A percentile compares a stretch with the other conserved stretches of the same genome.
phyloP scores from a whole-genome alignment of 148 eudicot species.

The Rhododendron ferrugineum region DNA sequence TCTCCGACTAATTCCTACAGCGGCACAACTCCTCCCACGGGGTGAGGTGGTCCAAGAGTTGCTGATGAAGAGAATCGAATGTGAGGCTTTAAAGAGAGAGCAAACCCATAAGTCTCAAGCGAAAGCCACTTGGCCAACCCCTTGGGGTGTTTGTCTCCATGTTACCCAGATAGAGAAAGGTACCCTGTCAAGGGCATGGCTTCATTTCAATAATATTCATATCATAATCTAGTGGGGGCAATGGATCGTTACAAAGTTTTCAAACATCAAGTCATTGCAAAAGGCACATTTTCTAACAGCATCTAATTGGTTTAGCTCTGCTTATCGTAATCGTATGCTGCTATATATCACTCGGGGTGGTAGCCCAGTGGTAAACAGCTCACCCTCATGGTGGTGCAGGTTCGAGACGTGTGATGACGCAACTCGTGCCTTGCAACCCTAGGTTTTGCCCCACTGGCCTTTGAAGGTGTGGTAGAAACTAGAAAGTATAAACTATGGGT shows the following conservation, averaged over 20 bases:
- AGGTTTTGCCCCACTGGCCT: background rate
- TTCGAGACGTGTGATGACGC: no score
- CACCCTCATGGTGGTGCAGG: background rate
- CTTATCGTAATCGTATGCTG: background rate
- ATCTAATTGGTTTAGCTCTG: background rate
- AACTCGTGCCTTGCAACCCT: background rate
- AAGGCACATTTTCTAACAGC: background rate
- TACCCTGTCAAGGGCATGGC: conserved; percentile 1
- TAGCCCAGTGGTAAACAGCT: background rate
- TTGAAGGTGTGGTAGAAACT: no score
- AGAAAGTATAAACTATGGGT: background rate
- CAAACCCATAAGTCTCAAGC: background rate
- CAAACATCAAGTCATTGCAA: background rate
- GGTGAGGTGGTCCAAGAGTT: no score
- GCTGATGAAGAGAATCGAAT: no score
- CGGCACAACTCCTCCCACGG: no score
- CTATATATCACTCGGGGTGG: background rate
- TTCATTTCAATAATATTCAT: conserved; percentile 8
- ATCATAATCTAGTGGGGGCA: conserved; percentile 9
- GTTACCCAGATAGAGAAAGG: background rate
- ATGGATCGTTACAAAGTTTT: background rate
- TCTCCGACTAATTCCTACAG: background rate
- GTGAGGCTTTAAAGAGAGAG: background rate
- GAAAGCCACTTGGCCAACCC: background rate
- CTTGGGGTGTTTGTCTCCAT: background rate